These are phyloP conservation scores for Hymenochaete sp. DNA, from an alignment of 1,284 basidiomycete genomes.

Conservation along the genomic window DNA sequence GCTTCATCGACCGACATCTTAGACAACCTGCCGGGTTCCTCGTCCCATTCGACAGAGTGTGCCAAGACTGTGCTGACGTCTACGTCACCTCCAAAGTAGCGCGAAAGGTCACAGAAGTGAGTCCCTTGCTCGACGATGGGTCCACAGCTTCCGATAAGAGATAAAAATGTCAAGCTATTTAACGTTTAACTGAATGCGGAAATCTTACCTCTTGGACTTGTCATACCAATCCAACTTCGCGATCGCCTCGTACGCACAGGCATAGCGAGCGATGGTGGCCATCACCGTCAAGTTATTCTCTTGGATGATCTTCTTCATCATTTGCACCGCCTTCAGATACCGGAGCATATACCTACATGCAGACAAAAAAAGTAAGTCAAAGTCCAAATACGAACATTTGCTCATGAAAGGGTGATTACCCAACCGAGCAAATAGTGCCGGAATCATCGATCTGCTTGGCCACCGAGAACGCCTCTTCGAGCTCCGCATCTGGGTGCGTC, in stretches of 20 bases:
- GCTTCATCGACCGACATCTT: slow-evolving; percentile 78
- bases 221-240: slow-evolving; percentile 97
- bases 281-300: slow-evolving; percentile 96
- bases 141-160: slow-evolving; percentile 47
- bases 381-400: slow-evolving; percentile 1
- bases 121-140: slow-evolving; percentile 97
- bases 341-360: slow-evolving; percentile 74
- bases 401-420: slow-evolving; percentile 42
- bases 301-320: slow-evolving; percentile 95
- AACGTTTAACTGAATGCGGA: background rate
- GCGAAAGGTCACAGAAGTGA: slow-evolving; percentile 83
- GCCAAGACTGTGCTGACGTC: slow-evolving; percentile 78
- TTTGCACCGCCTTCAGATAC: slow-evolving; percentile 91
- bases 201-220: slow-evolving; percentile 72
- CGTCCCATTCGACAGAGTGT: slow-evolving; percentile 87
- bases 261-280: slow-evolving; percentile 93
- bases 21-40: slow-evolving; percentile 78
- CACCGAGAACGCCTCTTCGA: slow-evolving; percentile 59
- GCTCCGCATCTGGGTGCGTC: slow-evolving; percentile 68
- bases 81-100: slow-evolving; percentile 98
- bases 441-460: slow-evolving; percentile 60
- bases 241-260: slow-evolving; percentile 86
- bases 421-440: slow-evolving; percentile 82
- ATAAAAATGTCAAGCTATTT: background rate
- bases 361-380: background rate